Evolutionary conservation across 371 early-diverging fungal genomes (phyloP).

Genomic region (Lichtheimia corymbifera): DNA sequence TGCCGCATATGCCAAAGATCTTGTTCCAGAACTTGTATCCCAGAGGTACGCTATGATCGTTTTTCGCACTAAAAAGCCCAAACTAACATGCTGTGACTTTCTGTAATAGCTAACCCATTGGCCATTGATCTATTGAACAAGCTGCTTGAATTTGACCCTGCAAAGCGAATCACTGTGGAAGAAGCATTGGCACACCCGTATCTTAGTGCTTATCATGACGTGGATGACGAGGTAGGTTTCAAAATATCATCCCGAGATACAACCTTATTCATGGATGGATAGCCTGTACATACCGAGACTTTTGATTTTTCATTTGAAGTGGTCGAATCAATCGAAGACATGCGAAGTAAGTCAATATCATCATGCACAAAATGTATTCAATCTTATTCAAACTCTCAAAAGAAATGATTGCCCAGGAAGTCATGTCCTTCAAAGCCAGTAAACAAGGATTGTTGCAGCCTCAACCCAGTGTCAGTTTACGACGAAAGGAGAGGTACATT

Average conservation of each 20-base stretch:
- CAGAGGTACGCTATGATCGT: slow-evolving; percentile 27
- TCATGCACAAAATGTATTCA: background rate
- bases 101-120: slow-evolving; percentile 48
- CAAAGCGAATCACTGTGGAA: slow-evolving; percentile 80
- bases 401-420: slow-evolving; percentile 89
- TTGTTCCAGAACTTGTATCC: slow-evolving; percentile 87
- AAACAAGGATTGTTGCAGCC: slow-evolving; percentile 34
- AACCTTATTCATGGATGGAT: background rate
- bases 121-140: slow-evolving; percentile 84
- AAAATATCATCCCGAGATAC: too few species aligned
- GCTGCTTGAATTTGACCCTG: slow-evolving; percentile 81
- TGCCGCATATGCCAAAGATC: slow-evolving; percentile 87
- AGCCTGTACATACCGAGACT: slow-evolving; percentile 62
- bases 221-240: slow-evolving; percentile 66
- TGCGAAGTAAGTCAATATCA: slow-evolving; percentile 67
- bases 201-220: slow-evolving; percentile 75
- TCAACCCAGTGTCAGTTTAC: slow-evolving; percentile 25
- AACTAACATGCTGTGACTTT: background rate
- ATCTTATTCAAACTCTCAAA: background rate
- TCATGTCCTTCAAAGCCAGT: slow-evolving; percentile 64
- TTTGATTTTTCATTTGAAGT: slow-evolving; percentile 96
- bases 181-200: slow-evolving; percentile 84
- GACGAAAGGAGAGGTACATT: slow-evolving; percentile 45
- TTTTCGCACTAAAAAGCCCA: slow-evolving; percentile 26
- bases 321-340: slow-evolving; percentile 82